These are phyloP conservation scores for Chlamydomonas sphaeroides DNA, from an alignment of 139 green algal genomes.

Conservation along the genomic window DNA sequence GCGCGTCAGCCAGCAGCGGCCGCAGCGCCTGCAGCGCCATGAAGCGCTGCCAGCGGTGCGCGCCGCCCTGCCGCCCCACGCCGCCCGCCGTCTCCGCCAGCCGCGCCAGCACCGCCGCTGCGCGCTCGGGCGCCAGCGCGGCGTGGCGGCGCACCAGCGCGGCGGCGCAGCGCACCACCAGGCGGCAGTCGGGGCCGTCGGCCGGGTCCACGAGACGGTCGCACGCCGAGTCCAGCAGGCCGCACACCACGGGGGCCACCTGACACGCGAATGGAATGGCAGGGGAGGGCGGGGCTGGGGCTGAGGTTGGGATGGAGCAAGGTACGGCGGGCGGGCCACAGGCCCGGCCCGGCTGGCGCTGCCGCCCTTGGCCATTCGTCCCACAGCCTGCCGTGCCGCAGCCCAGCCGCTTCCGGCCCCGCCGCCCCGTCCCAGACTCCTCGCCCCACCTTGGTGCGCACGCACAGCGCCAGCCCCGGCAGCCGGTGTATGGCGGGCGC, in stretches of 20 bases:
- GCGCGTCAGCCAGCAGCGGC: slow-evolving; percentile 43
- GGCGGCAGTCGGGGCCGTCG: slow-evolving; percentile 50
- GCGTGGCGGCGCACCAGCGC: slow-evolving; percentile 63
- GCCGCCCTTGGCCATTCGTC: too few species aligned
- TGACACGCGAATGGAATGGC: background rate
- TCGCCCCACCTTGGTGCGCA: slow-evolving; percentile 64
- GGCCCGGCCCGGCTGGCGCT: too few species aligned
- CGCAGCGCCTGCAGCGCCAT: slow-evolving; percentile 57
- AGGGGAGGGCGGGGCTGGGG: background rate
- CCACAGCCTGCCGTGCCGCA: too few species aligned
- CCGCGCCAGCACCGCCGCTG: slow-evolving; percentile 1
- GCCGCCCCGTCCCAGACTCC: too few species aligned
- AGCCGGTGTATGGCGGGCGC: slow-evolving; percentile 65
- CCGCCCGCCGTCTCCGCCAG: slow-evolving; percentile 24
- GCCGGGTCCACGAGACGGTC: slow-evolving; percentile 56
- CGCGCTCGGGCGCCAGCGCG: slow-evolving; percentile 46
- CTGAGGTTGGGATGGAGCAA: too few species aligned
- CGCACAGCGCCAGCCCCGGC: slow-evolving; percentile 51
- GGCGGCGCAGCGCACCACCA: slow-evolving; percentile 64
- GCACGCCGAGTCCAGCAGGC: slow-evolving; percentile 57
- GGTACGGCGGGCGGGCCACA: too few species aligned
- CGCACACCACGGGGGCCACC: slow-evolving; percentile 63
- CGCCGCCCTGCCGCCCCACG: background rate
- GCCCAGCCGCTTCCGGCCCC: too few species aligned
- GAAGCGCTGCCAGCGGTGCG: slow-evolving; percentile 58